Evolutionary conservation across 345 rosid genomes (phyloP).

Genomic region (Lepidium aucheri): DNA sequence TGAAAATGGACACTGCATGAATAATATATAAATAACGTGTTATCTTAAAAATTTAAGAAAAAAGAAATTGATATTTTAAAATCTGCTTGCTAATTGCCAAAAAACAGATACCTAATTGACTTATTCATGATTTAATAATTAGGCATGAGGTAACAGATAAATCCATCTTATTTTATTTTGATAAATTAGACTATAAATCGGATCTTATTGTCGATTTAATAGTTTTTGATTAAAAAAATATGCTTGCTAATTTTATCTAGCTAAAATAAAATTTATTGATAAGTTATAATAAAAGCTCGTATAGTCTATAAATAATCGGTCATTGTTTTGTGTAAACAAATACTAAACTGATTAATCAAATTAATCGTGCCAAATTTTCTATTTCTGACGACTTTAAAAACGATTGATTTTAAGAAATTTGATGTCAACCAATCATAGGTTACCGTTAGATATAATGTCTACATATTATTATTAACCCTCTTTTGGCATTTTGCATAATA

Average conservation of each 20-base stretch:
- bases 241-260: background rate
- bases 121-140: no score
- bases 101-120: no score
- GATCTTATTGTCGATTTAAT: no score
- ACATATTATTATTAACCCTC: background rate
- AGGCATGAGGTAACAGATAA: no score
- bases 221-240: no score
- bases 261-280: background rate
- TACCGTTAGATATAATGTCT: background rate
- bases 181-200: no score
- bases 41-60: no score
- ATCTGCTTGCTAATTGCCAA: no score
- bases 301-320: background rate
- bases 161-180: no score
- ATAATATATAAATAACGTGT: no score
- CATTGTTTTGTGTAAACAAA: background rate
- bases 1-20: no score
- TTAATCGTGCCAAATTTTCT: background rate
- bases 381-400: constrained; percentile 2
- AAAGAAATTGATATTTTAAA: no score
- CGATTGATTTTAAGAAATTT: background rate
- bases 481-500: constrained; percentile 17
- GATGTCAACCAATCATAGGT: constrained; percentile 10
- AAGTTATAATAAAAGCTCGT: background rate
- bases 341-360: background rate